Evolutionary conservation across 768 basidiomycete species (phyloP).

Genomic region (Lactifluus piperatus): DNA sequence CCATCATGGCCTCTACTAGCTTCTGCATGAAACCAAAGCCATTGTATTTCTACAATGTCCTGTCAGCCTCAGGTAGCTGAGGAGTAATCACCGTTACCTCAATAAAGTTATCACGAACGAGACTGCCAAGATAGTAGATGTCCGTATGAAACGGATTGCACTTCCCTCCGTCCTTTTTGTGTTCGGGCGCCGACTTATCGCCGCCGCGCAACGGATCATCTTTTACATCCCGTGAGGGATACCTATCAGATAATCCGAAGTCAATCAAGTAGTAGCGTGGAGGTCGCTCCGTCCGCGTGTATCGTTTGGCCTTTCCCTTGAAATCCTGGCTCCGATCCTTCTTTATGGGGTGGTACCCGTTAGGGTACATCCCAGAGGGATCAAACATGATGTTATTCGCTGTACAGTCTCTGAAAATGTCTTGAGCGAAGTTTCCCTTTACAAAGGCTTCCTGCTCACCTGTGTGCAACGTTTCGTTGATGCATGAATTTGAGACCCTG

Average conservation of each 20-base stretch:
- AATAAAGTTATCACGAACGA: slow-evolving; percentile 19
- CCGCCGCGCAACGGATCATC: slow-evolving; percentile 21
- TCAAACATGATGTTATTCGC: no score
- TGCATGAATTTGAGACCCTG: no score
- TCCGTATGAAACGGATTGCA: no score
- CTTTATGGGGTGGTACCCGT: background rate
- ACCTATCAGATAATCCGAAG: slow-evolving; percentile 21
- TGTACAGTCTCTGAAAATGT: slow-evolving; percentile 5
- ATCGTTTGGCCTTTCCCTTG: slow-evolving; percentile 7
- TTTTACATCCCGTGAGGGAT: slow-evolving; percentile 6
- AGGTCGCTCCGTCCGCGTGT: slow-evolving; percentile 22
- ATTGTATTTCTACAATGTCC: slow-evolving; percentile 7
- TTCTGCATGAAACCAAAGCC: slow-evolving; percentile 17
- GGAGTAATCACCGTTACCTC: background rate
- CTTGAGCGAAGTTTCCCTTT: background rate
- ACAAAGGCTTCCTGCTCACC: no score
- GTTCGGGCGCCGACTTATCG: slow-evolving; percentile 24
- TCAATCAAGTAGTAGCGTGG: no score
- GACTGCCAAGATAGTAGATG: no score
- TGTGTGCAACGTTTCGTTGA: no score
- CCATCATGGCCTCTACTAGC: slow-evolving; percentile 28
- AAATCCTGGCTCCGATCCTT: slow-evolving; percentile 1
- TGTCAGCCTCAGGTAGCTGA: background rate
- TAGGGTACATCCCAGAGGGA: slow-evolving; percentile 3
- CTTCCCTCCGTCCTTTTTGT: background rate